phyloP scores from a whole-genome alignment of 2,329 filamentous ascomycete genomes.

The Clarireedia paspali region DNA sequence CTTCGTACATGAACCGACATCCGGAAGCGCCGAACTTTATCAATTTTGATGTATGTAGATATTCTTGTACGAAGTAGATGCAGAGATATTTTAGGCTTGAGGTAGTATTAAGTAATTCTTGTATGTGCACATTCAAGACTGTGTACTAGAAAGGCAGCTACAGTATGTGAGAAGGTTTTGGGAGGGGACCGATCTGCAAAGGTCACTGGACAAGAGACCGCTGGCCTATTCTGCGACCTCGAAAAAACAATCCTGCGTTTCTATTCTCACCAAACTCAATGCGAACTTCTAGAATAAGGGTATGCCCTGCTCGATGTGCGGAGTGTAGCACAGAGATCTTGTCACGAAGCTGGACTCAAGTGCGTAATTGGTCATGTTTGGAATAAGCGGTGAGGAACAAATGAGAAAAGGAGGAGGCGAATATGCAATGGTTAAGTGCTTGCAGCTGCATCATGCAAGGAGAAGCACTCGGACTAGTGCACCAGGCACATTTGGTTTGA shows the following conservation, averaged over 20 bases:
- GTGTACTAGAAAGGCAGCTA: not conserved
- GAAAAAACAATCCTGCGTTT: not conserved
- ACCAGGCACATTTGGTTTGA: not conserved
- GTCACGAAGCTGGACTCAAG: not conserved
- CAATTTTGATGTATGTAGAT: not conserved
- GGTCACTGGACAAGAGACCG: conserved; percentile 4
- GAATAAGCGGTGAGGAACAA: conserved; percentile 1
- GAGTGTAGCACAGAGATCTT: not conserved
- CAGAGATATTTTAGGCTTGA: no score
- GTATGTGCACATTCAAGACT: no score
- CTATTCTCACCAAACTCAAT: not conserved
- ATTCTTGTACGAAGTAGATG: not conserved
- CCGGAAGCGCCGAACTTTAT: not conserved
- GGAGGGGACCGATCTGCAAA: not conserved
- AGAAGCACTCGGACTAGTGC: not conserved
- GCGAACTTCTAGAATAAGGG: not conserved
- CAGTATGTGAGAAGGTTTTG: not conserved
- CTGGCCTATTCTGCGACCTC: conserved; percentile 1
- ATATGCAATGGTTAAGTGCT: conserved; percentile 8
- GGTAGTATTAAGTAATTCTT: no score
- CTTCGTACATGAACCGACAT: not conserved
- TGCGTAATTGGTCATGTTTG: conserved; percentile 2
- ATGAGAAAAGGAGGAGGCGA: conserved; percentile 1
- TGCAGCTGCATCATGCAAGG: conserved; percentile 9
- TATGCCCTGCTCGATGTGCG: not conserved